Percentiles rank a stretch among this genome's conserved stretches.
Evolutionary conservation across 768 basidiomycete genomes (phyloP).

Genomic region (Boletus rubescentipes): DNA sequence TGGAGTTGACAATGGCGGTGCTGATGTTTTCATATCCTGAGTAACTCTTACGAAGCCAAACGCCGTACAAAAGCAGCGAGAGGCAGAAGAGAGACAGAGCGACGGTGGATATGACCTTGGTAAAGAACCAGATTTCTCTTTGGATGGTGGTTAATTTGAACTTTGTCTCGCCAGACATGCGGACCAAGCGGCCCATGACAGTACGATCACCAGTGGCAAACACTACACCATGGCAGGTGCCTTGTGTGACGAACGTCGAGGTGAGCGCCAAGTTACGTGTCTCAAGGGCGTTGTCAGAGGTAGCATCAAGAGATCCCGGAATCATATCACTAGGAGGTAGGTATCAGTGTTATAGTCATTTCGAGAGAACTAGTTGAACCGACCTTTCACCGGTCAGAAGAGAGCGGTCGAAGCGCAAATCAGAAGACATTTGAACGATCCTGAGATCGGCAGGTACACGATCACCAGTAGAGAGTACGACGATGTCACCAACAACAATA

Average conservation of each 20-base stretch:
- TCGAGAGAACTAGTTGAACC: neutral
- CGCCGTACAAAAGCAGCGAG: conserved; percentile 41
- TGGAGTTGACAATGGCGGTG: conserved; percentile 37
- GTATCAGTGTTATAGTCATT: neutral
- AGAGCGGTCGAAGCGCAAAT: conserved; percentile 52
- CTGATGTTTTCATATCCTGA: conserved; percentile 37
- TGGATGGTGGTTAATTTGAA: conserved; percentile 49
- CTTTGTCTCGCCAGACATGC: conserved; percentile 48
- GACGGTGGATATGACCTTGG: conserved; percentile 47
- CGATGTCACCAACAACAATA: conserved; percentile 57
- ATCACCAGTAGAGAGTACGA: conserved; percentile 53
- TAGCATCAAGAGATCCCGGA: conserved; percentile 44
- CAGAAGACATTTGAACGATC: conserved; percentile 49
- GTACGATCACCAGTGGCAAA: conserved; percentile 45
- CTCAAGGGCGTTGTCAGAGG: conserved; percentile 49
- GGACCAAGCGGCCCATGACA: conserved; percentile 54
- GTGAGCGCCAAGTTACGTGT: conserved; percentile 50
- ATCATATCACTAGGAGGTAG: conserved; percentile 38
- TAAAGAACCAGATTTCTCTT: conserved; percentile 50
- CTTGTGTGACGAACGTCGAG: conserved; percentile 43
- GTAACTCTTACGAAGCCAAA: conserved; percentile 39
- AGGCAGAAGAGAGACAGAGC: conserved; percentile 41
- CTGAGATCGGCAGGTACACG: conserved; percentile 61
- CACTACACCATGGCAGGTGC: conserved; percentile 41
- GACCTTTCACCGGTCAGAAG: conserved; percentile 53